Evolutionary conservation across 2,329 filamentous ascomycete genomes (phyloP), one percentile per base, ranked within the genome.

Genomic region (Trichophyton benhamiae): DNA sequence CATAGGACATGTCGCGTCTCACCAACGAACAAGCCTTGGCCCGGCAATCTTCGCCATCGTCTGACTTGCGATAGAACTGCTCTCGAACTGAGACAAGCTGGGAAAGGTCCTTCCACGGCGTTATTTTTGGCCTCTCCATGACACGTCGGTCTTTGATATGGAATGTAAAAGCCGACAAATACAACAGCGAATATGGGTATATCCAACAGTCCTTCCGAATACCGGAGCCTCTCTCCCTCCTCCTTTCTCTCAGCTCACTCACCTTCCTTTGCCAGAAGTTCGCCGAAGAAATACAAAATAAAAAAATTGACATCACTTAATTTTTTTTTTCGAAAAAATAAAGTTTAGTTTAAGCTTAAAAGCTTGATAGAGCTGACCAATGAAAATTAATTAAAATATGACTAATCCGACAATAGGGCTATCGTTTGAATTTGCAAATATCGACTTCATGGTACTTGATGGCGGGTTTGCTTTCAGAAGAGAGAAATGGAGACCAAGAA

Each of bases 51-150:
- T 72, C 67, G 2, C 70, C 71, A 55, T 72, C 64, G 57, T 71
- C 70, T 3, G 69, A 63, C 13, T 69, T 60, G 22, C 73, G 74
- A 64, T 76, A 77, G 64, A 77, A 76, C 62, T 75, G 69, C 60
- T 62, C 64, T 59, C 75, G 72, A 58, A 76, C 72, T 9, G 68
- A 65, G 33, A 75, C 65, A 57, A 77, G 67, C 60, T 76, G 69
- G 2, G 71, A 69, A 41, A 69, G 66, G 13, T 70, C 67, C 63
- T 75, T 76, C 75, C 75, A 77, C 33, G 75, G 72, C 4, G 75
- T 76, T 61, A 77, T 75, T 30, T 71, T 67, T 41, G 76, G 66
- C 62, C 72, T 75, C 11, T 75, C 70, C 75, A 77, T 76, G 36
- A 30, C 20, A 42, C 20, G 7, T 6, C 41, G 22, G 41, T 15